These are phyloP conservation scores for Nyssa sinensis DNA, from an alignment of 148 eudicot genomes.

Conservation along the genomic window DNA sequence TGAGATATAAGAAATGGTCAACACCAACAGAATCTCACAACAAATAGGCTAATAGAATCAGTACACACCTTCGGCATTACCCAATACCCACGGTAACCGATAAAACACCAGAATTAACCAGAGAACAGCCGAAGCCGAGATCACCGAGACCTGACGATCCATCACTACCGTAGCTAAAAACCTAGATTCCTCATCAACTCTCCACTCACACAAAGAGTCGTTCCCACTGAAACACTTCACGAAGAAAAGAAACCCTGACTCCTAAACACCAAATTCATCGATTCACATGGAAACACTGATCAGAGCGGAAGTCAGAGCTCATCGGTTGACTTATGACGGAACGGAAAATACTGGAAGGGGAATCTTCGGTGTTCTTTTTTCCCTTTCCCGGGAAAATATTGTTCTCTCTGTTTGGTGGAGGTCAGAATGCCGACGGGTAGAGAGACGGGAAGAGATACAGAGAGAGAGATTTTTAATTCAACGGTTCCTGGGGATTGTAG, in stretches of 20 bases:
- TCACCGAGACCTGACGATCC: conserved; percentile 21
- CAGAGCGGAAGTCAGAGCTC: background rate
- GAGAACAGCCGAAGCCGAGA: background rate
- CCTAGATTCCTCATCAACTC: conserved; percentile 13
- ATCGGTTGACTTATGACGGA: background rate
- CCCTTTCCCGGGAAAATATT: background rate
- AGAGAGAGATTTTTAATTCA: too few species aligned
- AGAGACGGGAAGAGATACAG: too few species aligned
- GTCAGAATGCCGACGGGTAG: too few species aligned
- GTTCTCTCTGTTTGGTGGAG: background rate
- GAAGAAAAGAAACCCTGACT: background rate
- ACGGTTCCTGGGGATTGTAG: too few species aligned
- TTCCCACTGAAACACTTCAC: background rate
- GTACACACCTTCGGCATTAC: conserved; percentile 21
- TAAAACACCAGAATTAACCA: conserved; percentile 16
- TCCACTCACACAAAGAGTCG: background rate
- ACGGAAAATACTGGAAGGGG: background rate
- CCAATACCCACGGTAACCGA: conserved; percentile 21
- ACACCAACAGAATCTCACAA: background rate
- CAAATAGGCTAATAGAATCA: background rate
- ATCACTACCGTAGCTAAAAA: conserved; percentile 2
- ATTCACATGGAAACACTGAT: background rate
- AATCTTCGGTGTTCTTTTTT: background rate
- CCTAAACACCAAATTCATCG: background rate
- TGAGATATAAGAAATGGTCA: background rate